Evolutionary conservation across 2,329 filamentous ascomycete genomes (phyloP).

Genomic region (Aspergillus hortae): DNA sequence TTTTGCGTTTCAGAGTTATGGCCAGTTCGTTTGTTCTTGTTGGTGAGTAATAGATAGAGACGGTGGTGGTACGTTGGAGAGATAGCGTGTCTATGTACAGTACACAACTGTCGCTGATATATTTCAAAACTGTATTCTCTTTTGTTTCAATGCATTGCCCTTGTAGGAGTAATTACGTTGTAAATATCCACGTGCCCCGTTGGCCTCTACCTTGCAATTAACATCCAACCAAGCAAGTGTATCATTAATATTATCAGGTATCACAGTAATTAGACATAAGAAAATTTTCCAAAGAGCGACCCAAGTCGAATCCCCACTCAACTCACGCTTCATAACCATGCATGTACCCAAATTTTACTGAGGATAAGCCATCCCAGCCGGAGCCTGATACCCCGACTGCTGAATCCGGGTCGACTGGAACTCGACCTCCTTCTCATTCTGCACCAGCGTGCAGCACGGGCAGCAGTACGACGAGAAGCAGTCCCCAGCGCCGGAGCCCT

Average conservation of each 20-base stretch:
- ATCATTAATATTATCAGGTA: not conserved
- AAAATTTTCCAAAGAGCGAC: not conserved
- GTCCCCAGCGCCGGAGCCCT: constrained; percentile 48
- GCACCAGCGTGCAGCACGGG: constrained; percentile 55
- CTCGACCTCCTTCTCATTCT: constrained; percentile 55
- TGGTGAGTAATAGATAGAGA: constrained; percentile 28
- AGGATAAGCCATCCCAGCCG: constrained; percentile 20
- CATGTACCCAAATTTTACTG: not conserved
- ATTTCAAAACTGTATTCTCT: constrained; percentile 26
- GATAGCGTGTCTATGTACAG: constrained; percentile 31
- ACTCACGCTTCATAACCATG: not conserved
- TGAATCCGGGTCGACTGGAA: constrained; percentile 12
- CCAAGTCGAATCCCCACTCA: not conserved
- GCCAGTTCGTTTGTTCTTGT: constrained; percentile 13
- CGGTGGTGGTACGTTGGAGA: constrained; percentile 15
- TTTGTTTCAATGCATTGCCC: constrained; percentile 4
- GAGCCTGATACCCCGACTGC: constrained; percentile 23
- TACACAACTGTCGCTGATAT: constrained; percentile 32
- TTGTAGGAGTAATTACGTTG: no score
- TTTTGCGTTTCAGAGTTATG: constrained; percentile 20
- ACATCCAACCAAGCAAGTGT: not conserved
- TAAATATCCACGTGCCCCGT: not conserved
- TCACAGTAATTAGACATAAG: not conserved
- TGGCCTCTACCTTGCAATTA: not conserved
- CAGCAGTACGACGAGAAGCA: constrained; percentile 56